Percentiles rank a stretch among this genome's conserved stretches.
Evolutionary conservation across 2,329 filamentous ascomycete genomes (phyloP).

Genomic region (Huntiella bhutanensis): DNA sequence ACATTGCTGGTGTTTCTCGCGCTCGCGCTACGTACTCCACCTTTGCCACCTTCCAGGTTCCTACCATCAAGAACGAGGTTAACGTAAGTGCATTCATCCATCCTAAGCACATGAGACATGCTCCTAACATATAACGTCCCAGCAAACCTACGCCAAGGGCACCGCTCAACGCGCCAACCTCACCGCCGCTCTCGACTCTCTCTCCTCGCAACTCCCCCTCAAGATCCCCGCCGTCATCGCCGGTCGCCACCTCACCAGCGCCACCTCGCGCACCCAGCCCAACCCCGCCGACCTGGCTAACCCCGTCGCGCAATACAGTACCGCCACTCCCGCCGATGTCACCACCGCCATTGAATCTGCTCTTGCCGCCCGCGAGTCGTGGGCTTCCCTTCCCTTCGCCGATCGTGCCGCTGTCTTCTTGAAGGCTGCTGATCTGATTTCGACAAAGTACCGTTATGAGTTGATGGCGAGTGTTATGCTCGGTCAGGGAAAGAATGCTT

Average conservation of each 20-base stretch:
- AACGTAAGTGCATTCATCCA: constrained; percentile 44
- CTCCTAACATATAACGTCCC: constrained; percentile 1
- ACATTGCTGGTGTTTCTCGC: not conserved
- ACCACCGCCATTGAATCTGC: constrained; percentile 64
- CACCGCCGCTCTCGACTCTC: constrained; percentile 48
- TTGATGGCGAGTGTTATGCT: constrained; percentile 93
- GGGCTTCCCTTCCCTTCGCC: constrained; percentile 73
- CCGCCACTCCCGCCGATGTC: constrained; percentile 60
- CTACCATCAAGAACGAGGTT: constrained; percentile 78
- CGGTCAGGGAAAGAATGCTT: constrained; percentile 94
- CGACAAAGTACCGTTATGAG: constrained; percentile 87
- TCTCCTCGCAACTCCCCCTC: constrained; percentile 50
- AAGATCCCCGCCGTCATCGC: constrained; percentile 69
- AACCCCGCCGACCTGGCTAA: constrained; percentile 68
- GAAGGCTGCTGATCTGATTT: constrained; percentile 82
- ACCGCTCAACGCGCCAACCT: constrained; percentile 63
- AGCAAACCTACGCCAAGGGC: constrained; percentile 81
- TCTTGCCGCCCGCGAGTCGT: constrained; percentile 65
- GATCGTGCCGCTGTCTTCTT: constrained; percentile 87
- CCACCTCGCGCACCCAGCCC: constrained; percentile 47
- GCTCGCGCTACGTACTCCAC: constrained; percentile 24
- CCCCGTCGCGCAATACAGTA: constrained; percentile 66
- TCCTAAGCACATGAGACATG: no score
- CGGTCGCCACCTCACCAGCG: constrained; percentile 49
- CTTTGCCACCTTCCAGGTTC: constrained; percentile 72